These are phyloP conservation scores for Boletus bicolor DNA, from an alignment of 768 basidiomycete species.

Conservation along the genomic window DNA sequence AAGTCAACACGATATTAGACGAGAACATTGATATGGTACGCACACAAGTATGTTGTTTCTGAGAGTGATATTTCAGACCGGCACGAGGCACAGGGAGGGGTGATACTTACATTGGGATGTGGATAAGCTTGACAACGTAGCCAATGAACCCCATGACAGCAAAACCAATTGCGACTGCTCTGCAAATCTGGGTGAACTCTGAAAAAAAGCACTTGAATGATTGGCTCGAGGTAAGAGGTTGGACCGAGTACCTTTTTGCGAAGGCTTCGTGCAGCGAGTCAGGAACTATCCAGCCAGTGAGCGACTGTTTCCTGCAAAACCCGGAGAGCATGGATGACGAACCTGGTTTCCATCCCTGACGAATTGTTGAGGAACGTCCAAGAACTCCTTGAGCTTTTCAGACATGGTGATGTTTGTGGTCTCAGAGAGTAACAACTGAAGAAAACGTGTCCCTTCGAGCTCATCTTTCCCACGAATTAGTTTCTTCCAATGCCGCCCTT, in stretches of 20 bases:
- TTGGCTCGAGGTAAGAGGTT: not conserved
- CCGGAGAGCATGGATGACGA: conserved; percentile 18
- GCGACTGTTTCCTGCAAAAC: not conserved
- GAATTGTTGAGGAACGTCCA: conserved; percentile 90
- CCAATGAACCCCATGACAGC: conserved; percentile 99
- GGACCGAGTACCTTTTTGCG: conserved; percentile 72
- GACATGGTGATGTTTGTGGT: conserved; percentile 57
- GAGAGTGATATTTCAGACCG: conserved; percentile 14
- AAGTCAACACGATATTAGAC: conserved; percentile 24
- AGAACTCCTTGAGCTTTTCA: conserved; percentile 85
- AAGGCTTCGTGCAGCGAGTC: conserved; percentile 96
- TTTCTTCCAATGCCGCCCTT: not conserved
- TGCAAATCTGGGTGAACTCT: conserved; percentile 96
- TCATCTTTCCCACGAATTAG: conserved; percentile 27
- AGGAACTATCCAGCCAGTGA: conserved; percentile 63
- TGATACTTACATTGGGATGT: conserved; percentile 89
- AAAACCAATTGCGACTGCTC: conserved; percentile 95
- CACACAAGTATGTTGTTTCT: conserved; percentile 99
- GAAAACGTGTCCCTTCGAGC: conserved; percentile 29
- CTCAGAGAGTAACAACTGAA: conserved; percentile 5
- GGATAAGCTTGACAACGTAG: conserved; percentile 97
- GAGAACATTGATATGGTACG: conserved; percentile 35
- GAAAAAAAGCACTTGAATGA: conserved; percentile 9
- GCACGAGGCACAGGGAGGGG: not conserved
- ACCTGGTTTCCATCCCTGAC: conserved; percentile 92